Evolutionary conservation across 2,329 filamentous ascomycete species (phyloP), one percentile per base, ranked within the genome.

Genomic region (Sarocladium brachiariae): DNA sequence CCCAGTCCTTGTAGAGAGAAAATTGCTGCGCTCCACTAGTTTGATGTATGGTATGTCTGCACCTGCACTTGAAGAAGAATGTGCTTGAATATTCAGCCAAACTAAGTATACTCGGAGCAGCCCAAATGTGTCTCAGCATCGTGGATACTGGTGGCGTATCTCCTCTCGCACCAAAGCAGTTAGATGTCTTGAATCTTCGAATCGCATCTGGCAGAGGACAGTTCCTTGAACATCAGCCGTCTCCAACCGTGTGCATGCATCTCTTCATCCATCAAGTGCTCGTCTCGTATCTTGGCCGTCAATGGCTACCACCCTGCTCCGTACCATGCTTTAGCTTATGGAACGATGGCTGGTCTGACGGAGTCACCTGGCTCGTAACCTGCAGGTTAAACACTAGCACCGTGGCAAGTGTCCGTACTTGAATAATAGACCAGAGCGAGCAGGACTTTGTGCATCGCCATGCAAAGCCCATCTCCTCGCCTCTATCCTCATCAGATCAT

Each of bases 301-400:
- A n/a, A n/a, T n/a, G n/a, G n/a, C n/a, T n/a, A n/a, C n/a, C n/a
- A n/a, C n/a, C n/a, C n/a, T n/a, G n/a, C n/a, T n/a, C n/a, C n/a
- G n/a, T n/a, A n/a, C 8, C 18, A 19, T n/a, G 37, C 37, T 23
- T 23, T 39, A 39, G 37, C 37, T n/a, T 8, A 39, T 21, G 37
- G 37, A 19, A 39, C 37, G 11, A 21, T 21, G 37, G 19, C 19
- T 23, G 19, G 18, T 10, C 37, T 39, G 23, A 16, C 23, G 37
- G 6, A 39, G 37, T 39, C 37, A 39, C 37, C 19, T 39, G 37
- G 37, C 37, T 39, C 37, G n/a, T 39, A 39, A 19, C 37, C 23
- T 23, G 37, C 37, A 39, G 16, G 37, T 9, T 9, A 23, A 16
- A 39, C 16, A 16, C 37, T 8, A 19, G 11, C 23, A 23, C 18